A percentile compares a stretch with the other conserved stretches of the same genome.
Evolutionary conservation across 768 basidiomycete species (phyloP).

Genomic region (Hypholoma fasciculare): DNA sequence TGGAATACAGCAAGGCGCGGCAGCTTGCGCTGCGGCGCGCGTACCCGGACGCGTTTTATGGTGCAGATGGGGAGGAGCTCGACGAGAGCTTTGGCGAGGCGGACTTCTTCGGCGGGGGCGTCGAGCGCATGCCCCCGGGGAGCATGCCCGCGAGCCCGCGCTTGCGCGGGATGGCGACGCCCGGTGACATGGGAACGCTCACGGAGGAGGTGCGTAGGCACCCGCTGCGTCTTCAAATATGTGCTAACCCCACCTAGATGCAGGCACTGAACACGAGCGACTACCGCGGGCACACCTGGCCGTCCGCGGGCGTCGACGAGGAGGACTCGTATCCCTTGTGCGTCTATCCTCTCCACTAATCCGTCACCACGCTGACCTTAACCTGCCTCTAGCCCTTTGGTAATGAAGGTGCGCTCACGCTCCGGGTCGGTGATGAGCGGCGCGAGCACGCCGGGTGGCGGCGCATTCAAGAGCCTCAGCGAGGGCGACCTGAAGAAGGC

Average conservation of each 20-base stretch:
- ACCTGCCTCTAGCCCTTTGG: conserved; percentile 65
- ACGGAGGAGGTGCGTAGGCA: conserved; percentile 68
- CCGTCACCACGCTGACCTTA: conserved; percentile 8
- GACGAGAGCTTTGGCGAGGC: conserved; percentile 21
- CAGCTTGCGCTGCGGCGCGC: conserved; percentile 90
- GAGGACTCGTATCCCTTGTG: conserved; percentile 92
- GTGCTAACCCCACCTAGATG: conserved; percentile 52
- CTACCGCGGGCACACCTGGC: conserved; percentile 73
- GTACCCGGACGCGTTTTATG: conserved; percentile 92
- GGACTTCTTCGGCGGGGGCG: conserved; percentile 40
- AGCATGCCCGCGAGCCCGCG: conserved; percentile 89
- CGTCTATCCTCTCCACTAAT: conserved; percentile 28
- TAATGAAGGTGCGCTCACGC: conserved; percentile 87
- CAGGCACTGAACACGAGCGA: conserved; percentile 84
- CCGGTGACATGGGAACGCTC: conserved; percentile 89
- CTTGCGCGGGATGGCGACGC: conserved; percentile 84
- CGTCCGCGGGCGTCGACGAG: conserved; percentile 67
- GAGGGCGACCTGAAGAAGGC: conserved; percentile 87
- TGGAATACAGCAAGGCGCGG: conserved; percentile 95
- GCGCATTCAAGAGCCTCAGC: conserved; percentile 73
- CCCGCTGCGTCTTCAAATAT: background rate
- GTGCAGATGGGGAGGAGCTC: conserved; percentile 47
- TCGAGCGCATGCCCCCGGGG: conserved; percentile 67
- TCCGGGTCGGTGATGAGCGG: conserved; percentile 71
- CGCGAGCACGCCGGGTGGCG: conserved; percentile 86